Evolutionary conservation across 176 grass and related monocot genomes (phyloP).

Genomic region (Triticum monococcum): DNA sequence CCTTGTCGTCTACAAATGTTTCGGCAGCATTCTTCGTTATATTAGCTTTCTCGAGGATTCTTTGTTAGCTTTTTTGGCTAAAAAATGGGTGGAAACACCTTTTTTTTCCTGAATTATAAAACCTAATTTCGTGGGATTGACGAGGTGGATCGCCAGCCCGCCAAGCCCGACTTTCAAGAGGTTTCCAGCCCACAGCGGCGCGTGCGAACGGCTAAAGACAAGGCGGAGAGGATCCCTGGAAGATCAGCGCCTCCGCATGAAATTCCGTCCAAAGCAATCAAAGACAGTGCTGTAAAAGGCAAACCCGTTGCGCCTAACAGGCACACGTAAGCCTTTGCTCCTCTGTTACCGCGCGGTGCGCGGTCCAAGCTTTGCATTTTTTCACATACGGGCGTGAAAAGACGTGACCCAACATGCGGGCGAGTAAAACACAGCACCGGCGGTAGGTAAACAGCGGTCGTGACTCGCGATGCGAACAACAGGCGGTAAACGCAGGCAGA

Average conservation of each 20-base stretch:
- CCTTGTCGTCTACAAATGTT: too few relatives aligned
- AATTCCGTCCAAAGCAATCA: too few relatives aligned
- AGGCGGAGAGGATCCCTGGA: background rate
- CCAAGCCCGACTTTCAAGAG: background rate
- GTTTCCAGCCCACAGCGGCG: background rate
- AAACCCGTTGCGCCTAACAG: background rate
- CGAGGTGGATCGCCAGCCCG: background rate
- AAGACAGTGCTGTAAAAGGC: background rate
- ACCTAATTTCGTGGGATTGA: too few relatives aligned
- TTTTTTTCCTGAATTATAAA: too few relatives aligned
- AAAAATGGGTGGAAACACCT: too few relatives aligned
- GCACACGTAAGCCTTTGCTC: background rate
- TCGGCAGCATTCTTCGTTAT: too few relatives aligned
- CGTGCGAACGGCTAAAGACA: background rate
- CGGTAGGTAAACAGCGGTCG: too few relatives aligned
- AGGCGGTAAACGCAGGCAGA: too few relatives aligned
- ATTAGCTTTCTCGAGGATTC: too few relatives aligned
- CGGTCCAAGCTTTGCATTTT: background rate
- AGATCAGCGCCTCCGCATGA: background rate
- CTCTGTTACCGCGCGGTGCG: background rate
- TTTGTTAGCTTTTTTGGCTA: too few relatives aligned
- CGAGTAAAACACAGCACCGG: too few relatives aligned
- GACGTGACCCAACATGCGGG: background rate
- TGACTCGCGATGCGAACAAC: too few relatives aligned
- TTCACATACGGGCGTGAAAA: background rate